A percentile compares a stretch with the other conserved stretches of the same genome.
Conservation (phyloP, 1,284 basidiomycete species). For the Exsudoporus floridanus region DNA sequence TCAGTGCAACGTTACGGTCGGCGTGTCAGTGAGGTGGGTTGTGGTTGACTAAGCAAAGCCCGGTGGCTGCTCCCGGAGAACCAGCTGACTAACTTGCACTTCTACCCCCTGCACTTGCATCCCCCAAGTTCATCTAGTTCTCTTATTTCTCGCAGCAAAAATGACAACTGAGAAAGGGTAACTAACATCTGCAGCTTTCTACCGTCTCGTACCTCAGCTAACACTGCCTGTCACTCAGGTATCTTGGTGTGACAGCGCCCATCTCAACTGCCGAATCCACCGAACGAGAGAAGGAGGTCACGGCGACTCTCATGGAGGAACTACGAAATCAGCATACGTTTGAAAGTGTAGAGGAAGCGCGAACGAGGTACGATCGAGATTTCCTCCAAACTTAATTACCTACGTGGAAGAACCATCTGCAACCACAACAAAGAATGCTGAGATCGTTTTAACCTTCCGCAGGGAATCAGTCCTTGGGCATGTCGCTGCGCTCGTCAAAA, state of each 20-base stretch:
- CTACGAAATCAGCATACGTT: conserved; percentile 85
- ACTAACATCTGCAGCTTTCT: background rate
- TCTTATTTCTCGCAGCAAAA: conserved; percentile 9
- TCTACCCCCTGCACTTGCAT: conserved; percentile 15
- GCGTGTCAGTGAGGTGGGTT: no score
- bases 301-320: conserved; percentile 85
- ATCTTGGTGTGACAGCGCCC: conserved; percentile 84
- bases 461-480: conserved; percentile 94
- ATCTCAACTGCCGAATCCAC: conserved; percentile 81
- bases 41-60: conserved; percentile 28
- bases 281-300: conserved; percentile 78
- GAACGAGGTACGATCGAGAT: conserved; percentile 59
- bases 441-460: conserved; percentile 27
- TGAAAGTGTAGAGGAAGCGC: conserved; percentile 87
- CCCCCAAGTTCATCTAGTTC: conserved; percentile 4
- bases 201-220: conserved; percentile 7
- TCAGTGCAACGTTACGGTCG: no score
- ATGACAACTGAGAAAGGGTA: conserved; percentile 46
- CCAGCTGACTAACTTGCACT: conserved; percentile 19
- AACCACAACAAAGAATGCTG: conserved; percentile 14
- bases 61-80: conserved; percentile 16
- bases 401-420: conserved; percentile 10
- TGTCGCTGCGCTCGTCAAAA: conserved; percentile 87
- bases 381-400: conserved; percentile 6
- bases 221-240: conserved; percentile 41